Evolutionary conservation across 1,284 basidiomycete species (phyloP).

Genomic region (Nidula niveotomentosa): DNA sequence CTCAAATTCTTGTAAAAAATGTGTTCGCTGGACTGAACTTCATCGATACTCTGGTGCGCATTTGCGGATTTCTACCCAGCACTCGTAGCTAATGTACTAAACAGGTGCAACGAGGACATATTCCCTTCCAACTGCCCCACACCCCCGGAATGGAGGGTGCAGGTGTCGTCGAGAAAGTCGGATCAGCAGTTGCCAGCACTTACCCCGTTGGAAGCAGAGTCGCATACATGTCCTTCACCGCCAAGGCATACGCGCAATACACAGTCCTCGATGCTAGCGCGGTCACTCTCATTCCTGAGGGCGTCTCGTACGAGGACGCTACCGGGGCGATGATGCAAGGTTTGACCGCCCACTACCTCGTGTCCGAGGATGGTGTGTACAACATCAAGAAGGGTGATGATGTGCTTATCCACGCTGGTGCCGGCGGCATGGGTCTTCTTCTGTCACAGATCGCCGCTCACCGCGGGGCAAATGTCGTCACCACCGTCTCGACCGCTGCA

Average conservation of each 20-base stretch:
- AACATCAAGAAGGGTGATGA: background rate
- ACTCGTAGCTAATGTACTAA: background rate
- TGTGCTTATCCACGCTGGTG: constrained; percentile 1
- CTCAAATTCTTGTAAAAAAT: background rate
- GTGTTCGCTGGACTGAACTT: background rate
- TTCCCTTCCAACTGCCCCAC: background rate
- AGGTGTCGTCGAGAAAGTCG: background rate
- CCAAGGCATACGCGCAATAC: background rate
- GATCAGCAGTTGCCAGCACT: background rate
- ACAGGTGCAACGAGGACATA: background rate
- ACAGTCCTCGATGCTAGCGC: background rate
- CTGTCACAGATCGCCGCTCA: background rate
- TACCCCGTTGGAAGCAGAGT: background rate
- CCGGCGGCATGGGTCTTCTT: background rate
- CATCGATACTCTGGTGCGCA: background rate
- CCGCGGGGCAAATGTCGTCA: background rate
- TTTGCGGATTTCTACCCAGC: background rate
- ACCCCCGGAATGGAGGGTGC: background rate
- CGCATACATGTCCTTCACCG: background rate
- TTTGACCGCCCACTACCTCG: constrained; percentile 1
- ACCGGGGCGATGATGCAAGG: background rate
- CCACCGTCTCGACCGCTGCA: background rate
- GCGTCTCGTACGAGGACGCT: background rate
- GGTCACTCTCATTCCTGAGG: background rate
- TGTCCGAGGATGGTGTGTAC: background rate